Base-by-base conservation (phyloP, 805 yeast genomes). In the Torulaspora delbrueckii region DNA sequence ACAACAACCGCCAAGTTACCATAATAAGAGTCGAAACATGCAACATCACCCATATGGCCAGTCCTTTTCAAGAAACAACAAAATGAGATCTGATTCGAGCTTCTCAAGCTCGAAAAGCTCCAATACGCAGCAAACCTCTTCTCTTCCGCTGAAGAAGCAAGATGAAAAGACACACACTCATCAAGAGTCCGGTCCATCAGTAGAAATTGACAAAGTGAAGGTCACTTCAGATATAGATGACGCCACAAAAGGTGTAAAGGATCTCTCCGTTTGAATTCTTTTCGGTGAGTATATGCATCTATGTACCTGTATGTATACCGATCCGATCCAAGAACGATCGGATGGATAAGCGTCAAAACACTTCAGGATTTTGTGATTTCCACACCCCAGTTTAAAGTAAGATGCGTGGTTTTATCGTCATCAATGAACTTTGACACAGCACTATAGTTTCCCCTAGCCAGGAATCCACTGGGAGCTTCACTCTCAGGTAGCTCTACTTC, bases 391-490 rank as follows among this genome's bases (percentile, higher is more conserved):
- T 91, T 85, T 55, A 87, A 72, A 28, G 78, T 73, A 63, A 86
- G 73, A 65, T 88, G 95, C 42, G 75, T 76, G 18, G 72, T 75
- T 56, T 83, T 81, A 65, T 90, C 96, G 66, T 89, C 96, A 59
- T 90, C 96, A 37, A 86, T 73, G 59, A 89, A 88, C 65, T 84
- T 86, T 12, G 95, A 82, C 28, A 77, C 73, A 5, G 95, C 95
- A 36, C 82, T 77, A 69, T 87, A 90, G 40, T 78, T 74, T 32
- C 96, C 96, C 67, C 97, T 79, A 3, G 93, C 96, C 52, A 90
- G 67, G 65, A 90, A 66, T 1, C 97, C 97, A 37, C 87, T 76
- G 30, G 97, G 97, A 5, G 96, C 96, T 65, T 88, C 96, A 48
- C 85, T 89, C 59, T 77, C 79, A 3, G 79, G 76, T 35, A 78